A percentile compares a stretch with the other conserved stretches of the same genome.
phyloP scores from a whole-genome alignment of 2,329 filamentous ascomycete genomes.

The Claviceps purpurea region DNA sequence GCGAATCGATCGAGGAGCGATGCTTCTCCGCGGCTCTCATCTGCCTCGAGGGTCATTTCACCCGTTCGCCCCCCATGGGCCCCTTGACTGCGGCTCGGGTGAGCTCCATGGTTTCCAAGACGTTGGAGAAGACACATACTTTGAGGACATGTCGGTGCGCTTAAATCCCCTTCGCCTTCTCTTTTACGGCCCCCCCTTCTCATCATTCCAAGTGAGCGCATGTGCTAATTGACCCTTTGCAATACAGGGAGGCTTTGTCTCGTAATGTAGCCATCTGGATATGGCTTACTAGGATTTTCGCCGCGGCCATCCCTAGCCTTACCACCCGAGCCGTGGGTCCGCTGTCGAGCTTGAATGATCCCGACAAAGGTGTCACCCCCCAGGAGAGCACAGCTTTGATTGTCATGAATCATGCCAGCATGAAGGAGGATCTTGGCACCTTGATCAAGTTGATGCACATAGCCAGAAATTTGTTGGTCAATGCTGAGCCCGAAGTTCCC shows the following conservation, averaged over 20 bases:
- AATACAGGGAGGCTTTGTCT: constrained; percentile 40
- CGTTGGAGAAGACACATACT: constrained; percentile 50
- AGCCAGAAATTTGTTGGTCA: constrained; percentile 50
- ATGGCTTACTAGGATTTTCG: constrained; percentile 48
- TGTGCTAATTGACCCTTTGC: constrained; percentile 7
- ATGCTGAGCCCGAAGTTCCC: constrained; percentile 49
- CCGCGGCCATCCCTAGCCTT: constrained; percentile 45
- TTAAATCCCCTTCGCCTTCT: not conserved
- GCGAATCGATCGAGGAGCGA: constrained; percentile 48
- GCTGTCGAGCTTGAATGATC: constrained; percentile 37
- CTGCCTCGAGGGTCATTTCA: constrained; percentile 49
- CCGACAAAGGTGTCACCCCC: constrained; percentile 42
- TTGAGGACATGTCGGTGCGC: constrained; percentile 45
- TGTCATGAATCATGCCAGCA: constrained; percentile 44
- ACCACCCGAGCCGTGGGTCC: constrained; percentile 46
- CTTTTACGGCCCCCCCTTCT: not conserved
- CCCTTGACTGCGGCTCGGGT: constrained; percentile 40
- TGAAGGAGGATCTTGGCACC: constrained; percentile 49
- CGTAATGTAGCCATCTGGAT: constrained; percentile 54
- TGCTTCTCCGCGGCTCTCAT: constrained; percentile 47
- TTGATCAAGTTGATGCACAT: constrained; percentile 57
- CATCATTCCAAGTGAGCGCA: not conserved
- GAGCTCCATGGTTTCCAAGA: constrained; percentile 43
- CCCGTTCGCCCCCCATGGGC: constrained; percentile 42
- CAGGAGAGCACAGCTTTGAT: constrained; percentile 51